A percentile compares a stretch with the other conserved stretches of the same genome.
These are phyloP conservation scores for Cicer judaicum DNA, from an alignment of 306 rosid genomes.

Conservation along the genomic window DNA sequence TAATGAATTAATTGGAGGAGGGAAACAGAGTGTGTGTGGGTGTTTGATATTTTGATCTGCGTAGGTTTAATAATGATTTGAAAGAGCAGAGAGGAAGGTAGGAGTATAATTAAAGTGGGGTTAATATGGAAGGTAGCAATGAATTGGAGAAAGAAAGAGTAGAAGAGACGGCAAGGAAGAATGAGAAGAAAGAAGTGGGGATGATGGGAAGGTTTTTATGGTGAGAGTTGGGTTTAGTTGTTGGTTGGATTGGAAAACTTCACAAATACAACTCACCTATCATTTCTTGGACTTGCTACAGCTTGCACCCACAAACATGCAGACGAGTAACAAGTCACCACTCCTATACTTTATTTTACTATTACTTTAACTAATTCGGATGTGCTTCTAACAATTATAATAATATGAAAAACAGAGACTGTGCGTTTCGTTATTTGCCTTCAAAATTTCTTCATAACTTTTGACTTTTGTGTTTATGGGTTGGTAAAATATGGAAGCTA, in stretches of 20 bases:
- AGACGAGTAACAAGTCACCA: not conserved
- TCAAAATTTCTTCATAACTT: too few species aligned
- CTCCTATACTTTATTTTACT: not conserved
- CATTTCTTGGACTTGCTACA: slow-evolving; percentile 13
- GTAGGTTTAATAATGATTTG: too few species aligned
- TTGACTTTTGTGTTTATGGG: too few species aligned
- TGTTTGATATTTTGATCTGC: too few species aligned
- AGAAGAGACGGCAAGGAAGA: too few species aligned
- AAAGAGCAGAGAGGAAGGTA: not conserved
- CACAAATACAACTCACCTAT: not conserved
- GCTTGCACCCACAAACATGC: slow-evolving; percentile 3
- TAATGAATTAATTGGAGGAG: not conserved
- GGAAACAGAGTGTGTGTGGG: not conserved
- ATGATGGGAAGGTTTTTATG: not conserved
- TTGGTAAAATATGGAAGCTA: too few species aligned
- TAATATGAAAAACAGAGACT: too few species aligned
- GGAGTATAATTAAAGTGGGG: too few species aligned
- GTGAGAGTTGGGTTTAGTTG: slow-evolving; percentile 10
- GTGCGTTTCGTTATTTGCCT: too few species aligned
- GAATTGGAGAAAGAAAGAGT: not conserved
- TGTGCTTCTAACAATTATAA: too few species aligned
- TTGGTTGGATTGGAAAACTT: not conserved
- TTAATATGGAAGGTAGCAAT: too few species aligned
- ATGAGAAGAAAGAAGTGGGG: not conserved
- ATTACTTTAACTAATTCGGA: not conserved